Evolutionary conservation across 306 rosid species (phyloP).

Genomic region (Nissolia schottii): DNA sequence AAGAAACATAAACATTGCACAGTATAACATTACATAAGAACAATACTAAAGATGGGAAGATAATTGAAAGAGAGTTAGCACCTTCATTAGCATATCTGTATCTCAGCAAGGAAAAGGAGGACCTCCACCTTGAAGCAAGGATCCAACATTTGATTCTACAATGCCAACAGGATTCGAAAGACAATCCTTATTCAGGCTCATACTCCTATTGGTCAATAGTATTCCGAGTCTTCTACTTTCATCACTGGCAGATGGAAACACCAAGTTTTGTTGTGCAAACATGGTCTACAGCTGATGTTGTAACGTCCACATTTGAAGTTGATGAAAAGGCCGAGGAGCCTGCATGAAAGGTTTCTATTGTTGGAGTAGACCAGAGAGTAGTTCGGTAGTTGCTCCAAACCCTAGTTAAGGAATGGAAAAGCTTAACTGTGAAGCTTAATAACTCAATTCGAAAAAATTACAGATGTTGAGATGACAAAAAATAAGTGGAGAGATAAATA

Average conservation of each 20-base stretch:
- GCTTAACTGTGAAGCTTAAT: conserved; percentile 6
- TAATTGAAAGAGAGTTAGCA: conserved; percentile 30
- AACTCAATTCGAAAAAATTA: conserved; percentile 2
- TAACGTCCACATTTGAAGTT: conserved; percentile 90
- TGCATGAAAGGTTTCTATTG: conserved; percentile 86
- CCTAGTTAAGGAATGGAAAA: conserved; percentile 42
- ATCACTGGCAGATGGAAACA: conserved; percentile 77
- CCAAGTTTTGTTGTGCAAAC: conserved; percentile 90
- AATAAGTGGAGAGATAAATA: background rate
- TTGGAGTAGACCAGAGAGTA: conserved; percentile 89
- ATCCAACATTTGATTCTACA: conserved; percentile 72
- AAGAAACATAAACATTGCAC: background rate
- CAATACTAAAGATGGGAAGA: conserved; percentile 5
- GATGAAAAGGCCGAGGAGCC: conserved; percentile 87
- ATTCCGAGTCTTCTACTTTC: conserved; percentile 83
- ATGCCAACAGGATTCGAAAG: conserved; percentile 79
- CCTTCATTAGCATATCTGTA: conserved; percentile 80
- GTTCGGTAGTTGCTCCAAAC: conserved; percentile 91
- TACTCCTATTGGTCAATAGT: conserved; percentile 63
- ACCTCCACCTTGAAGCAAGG: conserved; percentile 77
- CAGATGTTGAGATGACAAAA: background rate
- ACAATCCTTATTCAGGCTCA: conserved; percentile 63
- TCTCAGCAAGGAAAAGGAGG: conserved; percentile 80
- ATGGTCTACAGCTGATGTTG: conserved; percentile 90
- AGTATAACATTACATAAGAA: too few relatives aligned